Conservation (phyloP, 257 asterid genomes). For the Voacanga thouarsii region DNA sequence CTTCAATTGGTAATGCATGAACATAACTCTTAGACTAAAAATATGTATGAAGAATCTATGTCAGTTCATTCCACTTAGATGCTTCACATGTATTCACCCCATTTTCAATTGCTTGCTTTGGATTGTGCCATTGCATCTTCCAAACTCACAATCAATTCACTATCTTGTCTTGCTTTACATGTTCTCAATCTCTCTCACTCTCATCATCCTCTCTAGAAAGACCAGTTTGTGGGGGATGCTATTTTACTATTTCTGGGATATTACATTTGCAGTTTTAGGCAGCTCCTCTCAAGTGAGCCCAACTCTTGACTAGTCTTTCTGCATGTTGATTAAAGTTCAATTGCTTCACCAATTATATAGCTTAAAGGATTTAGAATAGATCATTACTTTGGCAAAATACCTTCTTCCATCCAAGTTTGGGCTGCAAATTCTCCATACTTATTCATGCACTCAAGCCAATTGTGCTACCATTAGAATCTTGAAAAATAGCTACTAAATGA, state of each 20-base stretch:
- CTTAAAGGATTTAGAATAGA: constrained; percentile 1
- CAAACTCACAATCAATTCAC: constrained; percentile 17
- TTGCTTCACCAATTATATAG: background rate
- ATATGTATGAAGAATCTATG: constrained; percentile 54
- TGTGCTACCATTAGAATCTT: background rate
- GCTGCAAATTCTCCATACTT: background rate
- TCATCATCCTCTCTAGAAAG: constrained; percentile 19
- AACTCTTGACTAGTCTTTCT: constrained; percentile 2
- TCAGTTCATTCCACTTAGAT: constrained; percentile 77
- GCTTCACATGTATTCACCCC: constrained; percentile 57
- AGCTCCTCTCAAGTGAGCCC: constrained; percentile 10
- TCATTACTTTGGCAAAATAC: background rate
- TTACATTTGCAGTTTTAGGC: constrained; percentile 7
- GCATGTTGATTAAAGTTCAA: background rate
- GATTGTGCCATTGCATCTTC: constrained; percentile 16
- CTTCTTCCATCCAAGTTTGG: background rate
- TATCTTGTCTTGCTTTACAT: constrained; percentile 25
- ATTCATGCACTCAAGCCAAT: background rate
- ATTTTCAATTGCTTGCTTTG: constrained; percentile 3
- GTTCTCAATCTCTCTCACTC: constrained; percentile 27
- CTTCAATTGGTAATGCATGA: constrained; percentile 22
- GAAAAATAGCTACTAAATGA: too few relatives aligned
- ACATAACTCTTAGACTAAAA: constrained; percentile 21
- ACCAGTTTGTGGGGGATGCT: constrained; percentile 6
- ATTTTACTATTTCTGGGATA: constrained; percentile 12